phyloP scores from a whole-genome alignment of 768 basidiomycete species.

The Serendipita sp. region DNA sequence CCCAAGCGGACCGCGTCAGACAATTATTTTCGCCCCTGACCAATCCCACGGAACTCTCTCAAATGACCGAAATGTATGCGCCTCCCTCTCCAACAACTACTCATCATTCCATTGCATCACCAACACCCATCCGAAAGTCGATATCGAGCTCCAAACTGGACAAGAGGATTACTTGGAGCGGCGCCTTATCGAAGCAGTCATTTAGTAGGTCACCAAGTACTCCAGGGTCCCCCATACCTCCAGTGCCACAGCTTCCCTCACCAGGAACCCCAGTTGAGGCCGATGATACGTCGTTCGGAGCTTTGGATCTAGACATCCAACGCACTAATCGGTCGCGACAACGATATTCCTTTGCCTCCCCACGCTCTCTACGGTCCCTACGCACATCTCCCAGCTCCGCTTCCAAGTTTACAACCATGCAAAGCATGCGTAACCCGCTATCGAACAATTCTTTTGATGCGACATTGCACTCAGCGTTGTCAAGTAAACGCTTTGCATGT shows the following conservation, averaged over 20 bases:
- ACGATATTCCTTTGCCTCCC: slow-evolving; percentile 12
- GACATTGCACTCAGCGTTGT: slow-evolving; percentile 46
- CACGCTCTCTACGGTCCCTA: background rate
- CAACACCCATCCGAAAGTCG: slow-evolving; percentile 11
- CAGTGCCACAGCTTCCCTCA: background rate
- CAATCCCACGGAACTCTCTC: slow-evolving; percentile 50
- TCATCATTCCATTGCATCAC: slow-evolving; percentile 6
- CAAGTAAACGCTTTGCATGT: slow-evolving; percentile 60
- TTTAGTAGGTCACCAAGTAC: slow-evolving; percentile 18
- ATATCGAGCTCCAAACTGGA: slow-evolving; percentile 4
- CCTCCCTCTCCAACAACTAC: slow-evolving; percentile 43
- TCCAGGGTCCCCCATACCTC: slow-evolving; percentile 12
- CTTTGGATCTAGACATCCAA: slow-evolving; percentile 43
- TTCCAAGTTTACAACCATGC: slow-evolving; percentile 38
- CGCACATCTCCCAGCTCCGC: slow-evolving; percentile 25
- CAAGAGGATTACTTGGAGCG: slow-evolving; percentile 1
- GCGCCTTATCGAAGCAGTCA: slow-evolving; percentile 27
- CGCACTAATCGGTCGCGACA: slow-evolving; percentile 30
- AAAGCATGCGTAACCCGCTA: slow-evolving; percentile 44
- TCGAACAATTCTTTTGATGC: slow-evolving; percentile 46
- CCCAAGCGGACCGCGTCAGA: slow-evolving; percentile 68
- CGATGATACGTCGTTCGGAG: slow-evolving; percentile 33
- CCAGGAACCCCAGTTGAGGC: slow-evolving; percentile 1
- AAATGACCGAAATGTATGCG: slow-evolving; percentile 77
- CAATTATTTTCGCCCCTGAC: slow-evolving; percentile 64